These are phyloP conservation scores for Sugiyamaella japonica DNA, from an alignment of 1,139 yeast genomes.

Conservation along the genomic window DNA sequence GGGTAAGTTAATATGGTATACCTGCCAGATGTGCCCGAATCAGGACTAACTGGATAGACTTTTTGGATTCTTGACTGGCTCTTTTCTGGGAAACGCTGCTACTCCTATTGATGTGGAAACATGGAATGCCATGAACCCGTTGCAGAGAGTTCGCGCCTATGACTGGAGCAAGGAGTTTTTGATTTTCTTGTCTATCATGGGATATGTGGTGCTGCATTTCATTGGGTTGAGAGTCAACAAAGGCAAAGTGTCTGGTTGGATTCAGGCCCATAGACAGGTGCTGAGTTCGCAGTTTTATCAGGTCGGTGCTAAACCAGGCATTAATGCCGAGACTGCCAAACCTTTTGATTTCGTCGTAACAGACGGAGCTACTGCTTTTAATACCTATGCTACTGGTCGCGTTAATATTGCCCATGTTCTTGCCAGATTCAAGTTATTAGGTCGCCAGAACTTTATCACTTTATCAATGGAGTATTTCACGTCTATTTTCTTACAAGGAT, in stretches of 20 bases:
- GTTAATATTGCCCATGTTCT: conserved; percentile 64
- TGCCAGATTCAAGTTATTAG: conserved; percentile 62
- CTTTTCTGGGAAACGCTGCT: conserved; percentile 1
- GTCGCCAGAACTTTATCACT: conserved; percentile 79
- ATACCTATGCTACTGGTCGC: conserved; percentile 90
- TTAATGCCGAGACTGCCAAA: conserved; percentile 35
- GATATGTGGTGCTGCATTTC: conserved; percentile 44
- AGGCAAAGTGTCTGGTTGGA: conserved; percentile 53
- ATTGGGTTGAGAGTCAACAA: conserved; percentile 63
- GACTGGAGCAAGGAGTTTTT: conserved; percentile 76
- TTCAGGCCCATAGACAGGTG: conserved; percentile 49
- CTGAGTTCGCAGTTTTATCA: conserved; percentile 71
- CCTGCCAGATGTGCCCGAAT: too few species aligned
- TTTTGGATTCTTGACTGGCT: conserved; percentile 4
- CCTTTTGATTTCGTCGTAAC: conserved; percentile 48
- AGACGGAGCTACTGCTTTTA: conserved; percentile 69
- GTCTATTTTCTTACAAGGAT: conserved; percentile 55
- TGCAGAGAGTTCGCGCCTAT: conserved; percentile 46
- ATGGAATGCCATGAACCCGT: conserved; percentile 40
- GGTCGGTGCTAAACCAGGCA: conserved; percentile 42
- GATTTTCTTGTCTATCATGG: conserved; percentile 52
- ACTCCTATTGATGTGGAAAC: conserved; percentile 25
- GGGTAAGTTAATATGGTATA: conserved; percentile 1
- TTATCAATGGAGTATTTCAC: conserved; percentile 58
- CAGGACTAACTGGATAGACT: conserved; percentile 3